Evolutionary conservation across 148 eudicot species (phyloP), one percentile per base, ranked within the genome.

Genomic region (Agrostemma githago): DNA sequence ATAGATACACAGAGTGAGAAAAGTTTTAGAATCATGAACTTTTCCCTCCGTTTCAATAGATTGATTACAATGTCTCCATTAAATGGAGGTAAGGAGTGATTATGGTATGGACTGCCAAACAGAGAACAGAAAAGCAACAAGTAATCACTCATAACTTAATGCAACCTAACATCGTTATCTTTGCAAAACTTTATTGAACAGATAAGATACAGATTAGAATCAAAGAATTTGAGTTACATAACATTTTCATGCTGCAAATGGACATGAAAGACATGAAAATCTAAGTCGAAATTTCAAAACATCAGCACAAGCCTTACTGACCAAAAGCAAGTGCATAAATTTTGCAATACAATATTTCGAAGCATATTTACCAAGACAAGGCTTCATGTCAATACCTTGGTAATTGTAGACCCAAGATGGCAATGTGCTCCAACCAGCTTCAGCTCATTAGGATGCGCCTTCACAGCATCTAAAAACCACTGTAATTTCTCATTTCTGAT

Each of bases 341-440:
- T 39, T 41, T 42, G 20, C 42, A 60, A 66, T 16, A 19, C 6
- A 40, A 26, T 11, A 21, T 58, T 21, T 1, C 26, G 8, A 19
- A 43, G 1, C 46, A 14, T 12, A 67, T 67, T 67, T 67, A 43
- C 54, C 54, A 67, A 67, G 46, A 67, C 9, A 72, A 63, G 43
- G 46, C 21, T 56, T 11, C 16, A 70, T 21, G 39, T 54, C 37
- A 43, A 67, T 66, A 95, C 97, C 92, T 95, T 88, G 74, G 97
- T 89, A 60, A 95, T 95, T 73, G 98, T 95, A 26, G 98, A 92
- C 19, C 98, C 96, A 70, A 90, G 92, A 85, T 92, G 98, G 78
- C 98, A 92, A 80, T 95, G 98, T 65, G 89, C 89, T 48, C 97
- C 98, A 68, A 95, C 96, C 42, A 95, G 86, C 89, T 92, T 90